These are phyloP conservation scores for Drosera spatulata DNA, from an alignment of 179 eudicot genomes.

Conservation along the genomic window DNA sequence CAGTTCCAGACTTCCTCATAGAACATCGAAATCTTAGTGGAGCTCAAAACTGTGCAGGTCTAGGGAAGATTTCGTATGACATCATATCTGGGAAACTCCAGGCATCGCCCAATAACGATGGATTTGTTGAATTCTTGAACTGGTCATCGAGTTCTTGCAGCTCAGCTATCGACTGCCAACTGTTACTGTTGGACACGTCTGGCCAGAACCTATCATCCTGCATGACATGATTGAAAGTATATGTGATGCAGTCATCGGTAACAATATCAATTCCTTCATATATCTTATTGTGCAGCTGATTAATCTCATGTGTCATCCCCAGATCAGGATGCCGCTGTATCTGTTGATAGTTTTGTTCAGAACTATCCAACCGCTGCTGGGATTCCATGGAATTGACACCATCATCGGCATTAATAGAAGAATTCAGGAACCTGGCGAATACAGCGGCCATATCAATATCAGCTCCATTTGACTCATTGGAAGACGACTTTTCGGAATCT, in stretches of 20 bases:
- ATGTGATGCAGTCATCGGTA: background rate
- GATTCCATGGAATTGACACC: background rate
- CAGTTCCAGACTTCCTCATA: no score
- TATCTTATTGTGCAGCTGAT: background rate
- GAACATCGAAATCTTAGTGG: background rate
- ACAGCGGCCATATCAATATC: slow-evolving; percentile 75
- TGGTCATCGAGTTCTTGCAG: slow-evolving; percentile 41
- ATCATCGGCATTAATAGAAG: slow-evolving; percentile 7
- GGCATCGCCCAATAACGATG: slow-evolving; percentile 18
- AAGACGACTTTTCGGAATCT: slow-evolving; percentile 1
- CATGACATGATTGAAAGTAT: slow-evolving; percentile 21
- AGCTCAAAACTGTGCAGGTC: slow-evolving; percentile 15
- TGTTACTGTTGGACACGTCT: slow-evolving; percentile 14
- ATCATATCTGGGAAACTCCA: slow-evolving; percentile 48
- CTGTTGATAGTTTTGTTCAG: background rate
- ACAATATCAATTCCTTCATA: background rate
- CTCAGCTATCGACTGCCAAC: slow-evolving; percentile 30
- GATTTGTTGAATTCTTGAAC: slow-evolving; percentile 19
- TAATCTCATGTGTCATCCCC: background rate
- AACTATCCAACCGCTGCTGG: background rate
- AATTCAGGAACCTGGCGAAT: slow-evolving; percentile 56
- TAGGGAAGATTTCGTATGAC: slow-evolving; percentile 27
- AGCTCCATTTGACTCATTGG: slow-evolving; percentile 14
- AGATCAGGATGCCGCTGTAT: background rate
- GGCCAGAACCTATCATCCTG: slow-evolving; percentile 36